These are phyloP conservation scores for Aureobasidium lini DNA, from an alignment of 2,329 filamentous ascomycete species.

Conservation along the genomic window DNA sequence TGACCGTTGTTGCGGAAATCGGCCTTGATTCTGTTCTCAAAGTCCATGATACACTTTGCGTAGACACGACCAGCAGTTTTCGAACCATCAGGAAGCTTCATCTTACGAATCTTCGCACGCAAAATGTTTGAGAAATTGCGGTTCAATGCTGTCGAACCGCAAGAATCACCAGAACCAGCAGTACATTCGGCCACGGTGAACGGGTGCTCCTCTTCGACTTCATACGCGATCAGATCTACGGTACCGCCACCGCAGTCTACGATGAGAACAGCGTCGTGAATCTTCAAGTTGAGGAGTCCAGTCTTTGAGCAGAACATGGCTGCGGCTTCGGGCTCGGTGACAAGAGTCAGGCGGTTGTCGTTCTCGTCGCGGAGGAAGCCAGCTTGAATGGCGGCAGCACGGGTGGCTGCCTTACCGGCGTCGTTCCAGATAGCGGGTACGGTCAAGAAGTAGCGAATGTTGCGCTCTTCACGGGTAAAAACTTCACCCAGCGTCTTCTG, in stretches of 20 bases:
- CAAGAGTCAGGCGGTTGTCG: slow-evolving; percentile 87
- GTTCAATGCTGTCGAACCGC: slow-evolving; percentile 95
- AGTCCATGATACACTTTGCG: slow-evolving; percentile 99
- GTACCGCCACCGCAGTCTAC: slow-evolving; percentile 98
- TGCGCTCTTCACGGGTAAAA: slow-evolving; percentile 95
- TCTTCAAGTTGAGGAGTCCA: slow-evolving; percentile 88
- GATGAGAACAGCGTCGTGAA: slow-evolving; percentile 97
- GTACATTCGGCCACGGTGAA: slow-evolving; percentile 97
- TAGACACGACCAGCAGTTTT: slow-evolving; percentile 98
- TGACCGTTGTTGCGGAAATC: slow-evolving; percentile 99
- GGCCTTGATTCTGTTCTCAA: slow-evolving; percentile 98
- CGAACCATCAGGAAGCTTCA: slow-evolving; percentile 95
- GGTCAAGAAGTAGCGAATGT: slow-evolving; percentile 95
- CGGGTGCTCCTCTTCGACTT: slow-evolving; percentile 94
- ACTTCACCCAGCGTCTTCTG: slow-evolving; percentile 97
- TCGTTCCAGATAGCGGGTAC: slow-evolving; percentile 99
- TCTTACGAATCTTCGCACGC: slow-evolving; percentile 95
- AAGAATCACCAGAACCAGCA: slow-evolving; percentile 92
- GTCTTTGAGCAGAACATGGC: slow-evolving; percentile 98
- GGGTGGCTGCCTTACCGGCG: slow-evolving; percentile 91
- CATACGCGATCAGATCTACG: slow-evolving; percentile 97
- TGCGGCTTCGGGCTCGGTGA: slow-evolving; percentile 94
- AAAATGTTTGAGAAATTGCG: slow-evolving; percentile 98
- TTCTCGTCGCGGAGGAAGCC: slow-evolving; percentile 96
- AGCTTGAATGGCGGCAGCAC: slow-evolving; percentile 91